Evolutionary conservation across 306 rosid genomes (phyloP).

Genomic region (Mimosa pudica): DNA sequence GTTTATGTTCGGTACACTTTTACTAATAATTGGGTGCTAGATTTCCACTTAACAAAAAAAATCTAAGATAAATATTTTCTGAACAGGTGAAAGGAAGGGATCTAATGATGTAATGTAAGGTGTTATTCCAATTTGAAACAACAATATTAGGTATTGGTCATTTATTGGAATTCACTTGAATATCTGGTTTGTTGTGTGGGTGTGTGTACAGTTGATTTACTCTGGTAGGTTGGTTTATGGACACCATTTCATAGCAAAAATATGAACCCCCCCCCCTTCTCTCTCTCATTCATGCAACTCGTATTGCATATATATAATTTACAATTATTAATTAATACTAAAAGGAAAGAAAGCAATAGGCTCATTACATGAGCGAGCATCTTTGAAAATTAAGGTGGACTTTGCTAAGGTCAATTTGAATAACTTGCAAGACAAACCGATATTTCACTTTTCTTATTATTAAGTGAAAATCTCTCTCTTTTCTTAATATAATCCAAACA

Average conservation of each 20-base stretch:
- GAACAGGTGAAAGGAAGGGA: no score
- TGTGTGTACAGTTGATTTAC: no score
- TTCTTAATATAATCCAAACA: background rate
- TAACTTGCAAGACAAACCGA: background rate
- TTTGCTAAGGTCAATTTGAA: background rate
- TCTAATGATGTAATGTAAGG: background rate
- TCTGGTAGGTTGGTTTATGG: no score
- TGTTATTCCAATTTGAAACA: constrained; percentile 4
- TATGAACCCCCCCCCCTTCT: no score
- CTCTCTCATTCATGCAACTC: background rate
- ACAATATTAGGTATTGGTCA: constrained; percentile 1
- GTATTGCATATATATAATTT: no score
- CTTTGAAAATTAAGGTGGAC: background rate
- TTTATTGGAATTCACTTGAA: constrained; percentile 15
- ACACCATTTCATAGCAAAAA: background rate
- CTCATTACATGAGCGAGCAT: background rate
- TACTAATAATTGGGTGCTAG: no score
- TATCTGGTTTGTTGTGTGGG: no score
- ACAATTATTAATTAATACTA: no score
- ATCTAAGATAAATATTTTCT: background rate
- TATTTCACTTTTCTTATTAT: background rate
- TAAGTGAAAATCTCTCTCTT: no score
- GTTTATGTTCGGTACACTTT: no score
- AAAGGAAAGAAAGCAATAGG: background rate
- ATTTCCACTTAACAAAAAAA: no score